Percentiles rank a stretch among this genome's conserved stretches.
phyloP scores from a whole-genome alignment of 495 filamentous ascomycete species.

The Penicillium goetzii region DNA sequence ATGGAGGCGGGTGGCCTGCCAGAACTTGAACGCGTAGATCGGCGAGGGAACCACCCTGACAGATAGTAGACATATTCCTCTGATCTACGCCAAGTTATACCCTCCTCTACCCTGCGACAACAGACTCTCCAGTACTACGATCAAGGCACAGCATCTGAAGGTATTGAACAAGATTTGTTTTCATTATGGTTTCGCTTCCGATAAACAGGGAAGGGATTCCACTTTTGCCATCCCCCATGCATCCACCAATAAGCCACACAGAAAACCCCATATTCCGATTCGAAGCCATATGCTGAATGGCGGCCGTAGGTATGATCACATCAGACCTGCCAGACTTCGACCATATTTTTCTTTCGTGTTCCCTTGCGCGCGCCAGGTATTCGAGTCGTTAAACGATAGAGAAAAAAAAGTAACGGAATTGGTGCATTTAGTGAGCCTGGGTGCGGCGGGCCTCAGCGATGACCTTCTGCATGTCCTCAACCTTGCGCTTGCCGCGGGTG shows the following conservation, averaged over 20 bases:
- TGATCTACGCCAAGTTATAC: neutral
- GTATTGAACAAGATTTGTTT: slow-evolving; percentile 34
- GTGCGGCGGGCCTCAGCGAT: slow-evolving; percentile 91
- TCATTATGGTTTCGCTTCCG: slow-evolving; percentile 42
- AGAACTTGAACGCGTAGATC: neutral
- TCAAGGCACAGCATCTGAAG: slow-evolving; percentile 19
- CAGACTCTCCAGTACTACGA: slow-evolving; percentile 4
- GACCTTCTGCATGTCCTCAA: slow-evolving; percentile 95
- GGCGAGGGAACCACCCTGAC: neutral
- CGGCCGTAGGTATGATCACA: slow-evolving; percentile 15
- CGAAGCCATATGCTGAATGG: slow-evolving; percentile 34
- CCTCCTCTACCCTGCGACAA: neutral
- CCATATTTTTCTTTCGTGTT: slow-evolving; percentile 30
- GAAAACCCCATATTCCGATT: slow-evolving; percentile 34
- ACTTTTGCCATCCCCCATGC: slow-evolving; percentile 39
- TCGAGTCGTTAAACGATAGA: slow-evolving; percentile 40
- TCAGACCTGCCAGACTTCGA: slow-evolving; percentile 21
- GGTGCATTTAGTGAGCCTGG: slow-evolving; percentile 68
- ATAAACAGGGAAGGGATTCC: slow-evolving; percentile 32
- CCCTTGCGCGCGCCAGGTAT: slow-evolving; percentile 32
- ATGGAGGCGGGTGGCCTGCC: neutral
- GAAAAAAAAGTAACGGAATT: slow-evolving; percentile 39
- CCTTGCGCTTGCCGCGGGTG: slow-evolving; percentile 96
- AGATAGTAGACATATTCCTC: neutral
- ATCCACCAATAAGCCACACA: slow-evolving; percentile 33